Percentiles rank a stretch among this genome's conserved stretches.
These are phyloP conservation scores for Syzygium malaccense DNA, from an alignment of 441 rosid genomes.

Conservation along the genomic window DNA sequence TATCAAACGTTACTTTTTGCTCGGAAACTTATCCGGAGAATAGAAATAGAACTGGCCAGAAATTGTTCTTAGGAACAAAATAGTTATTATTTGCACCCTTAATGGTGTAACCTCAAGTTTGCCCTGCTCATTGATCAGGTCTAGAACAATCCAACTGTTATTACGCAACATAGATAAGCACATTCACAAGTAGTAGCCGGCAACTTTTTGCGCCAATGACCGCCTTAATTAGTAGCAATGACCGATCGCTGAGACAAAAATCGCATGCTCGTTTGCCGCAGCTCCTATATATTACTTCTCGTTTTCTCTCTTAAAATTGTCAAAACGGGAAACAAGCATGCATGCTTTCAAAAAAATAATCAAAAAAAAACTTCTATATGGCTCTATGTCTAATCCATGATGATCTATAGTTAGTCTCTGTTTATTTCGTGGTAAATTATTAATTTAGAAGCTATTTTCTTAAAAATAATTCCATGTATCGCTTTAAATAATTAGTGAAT, in stretches of 20 bases:
- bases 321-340: neutral
- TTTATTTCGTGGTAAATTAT: rapidly evolving
- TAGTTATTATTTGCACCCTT: too few relatives aligned
- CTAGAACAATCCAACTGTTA: neutral
- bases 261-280: neutral
- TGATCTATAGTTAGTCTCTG: too few relatives aligned
- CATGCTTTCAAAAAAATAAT: too few relatives aligned
- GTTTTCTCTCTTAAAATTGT: too few relatives aligned
- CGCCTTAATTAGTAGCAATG: neutral
- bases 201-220: neutral
- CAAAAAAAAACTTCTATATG: neutral
- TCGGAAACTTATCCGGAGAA: rapidly evolving
- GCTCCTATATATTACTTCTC: neutral
- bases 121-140: neutral
- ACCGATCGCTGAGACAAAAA: neutral
- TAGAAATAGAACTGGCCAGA: too few relatives aligned
- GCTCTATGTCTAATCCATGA: neutral
- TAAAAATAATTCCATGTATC: neutral
- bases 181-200: neutral
- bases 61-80: too few relatives aligned
- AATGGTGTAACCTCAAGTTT: rapidly evolving
- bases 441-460: rapidly evolving
- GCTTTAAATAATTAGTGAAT: rapidly evolving
- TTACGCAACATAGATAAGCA: neutral
- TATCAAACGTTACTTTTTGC: too few relatives aligned